These are phyloP conservation scores for Allantophomopsis lycopodina DNA, from an alignment of 2,329 filamentous ascomycete species.

Conservation along the genomic window DNA sequence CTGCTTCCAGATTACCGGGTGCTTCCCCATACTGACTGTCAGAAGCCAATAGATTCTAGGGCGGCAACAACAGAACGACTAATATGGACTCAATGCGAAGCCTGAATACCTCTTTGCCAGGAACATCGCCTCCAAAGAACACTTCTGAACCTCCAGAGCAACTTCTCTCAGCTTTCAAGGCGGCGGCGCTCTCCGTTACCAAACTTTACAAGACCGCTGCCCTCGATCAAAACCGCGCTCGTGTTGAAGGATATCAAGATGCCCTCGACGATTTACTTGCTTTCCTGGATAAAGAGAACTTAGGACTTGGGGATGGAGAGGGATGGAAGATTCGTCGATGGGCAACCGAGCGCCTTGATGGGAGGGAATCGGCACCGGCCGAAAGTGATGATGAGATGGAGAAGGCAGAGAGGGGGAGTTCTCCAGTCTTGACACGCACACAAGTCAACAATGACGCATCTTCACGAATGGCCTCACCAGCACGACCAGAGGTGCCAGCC, in stretches of 20 bases:
- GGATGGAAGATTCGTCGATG: slow-evolving; percentile 48
- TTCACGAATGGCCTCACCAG: slow-evolving; percentile 19
- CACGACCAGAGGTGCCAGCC: slow-evolving; percentile 23
- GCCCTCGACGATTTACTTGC: slow-evolving; percentile 80
- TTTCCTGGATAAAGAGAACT: slow-evolving; percentile 71
- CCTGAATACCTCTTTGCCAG: slow-evolving; percentile 45
- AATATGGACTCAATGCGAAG: slow-evolving; percentile 51
- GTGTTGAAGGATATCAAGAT: slow-evolving; percentile 80
- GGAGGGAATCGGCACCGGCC: slow-evolving; percentile 37
- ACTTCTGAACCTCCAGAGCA: slow-evolving; percentile 38
- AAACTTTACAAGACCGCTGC: slow-evolving; percentile 92
- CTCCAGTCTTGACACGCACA: slow-evolving; percentile 40
- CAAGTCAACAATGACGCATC: slow-evolving; percentile 25
- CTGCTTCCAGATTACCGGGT: no score
- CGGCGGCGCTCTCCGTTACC: slow-evolving; percentile 84
- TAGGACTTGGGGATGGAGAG: slow-evolving; percentile 70
- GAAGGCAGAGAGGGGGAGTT: slow-evolving; percentile 44
- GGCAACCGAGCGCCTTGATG: slow-evolving; percentile 57
- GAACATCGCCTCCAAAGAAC: slow-evolving; percentile 29
- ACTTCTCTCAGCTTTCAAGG: slow-evolving; percentile 80
- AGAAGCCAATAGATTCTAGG: no score
- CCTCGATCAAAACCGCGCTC: slow-evolving; percentile 59
- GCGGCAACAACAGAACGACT: no score
- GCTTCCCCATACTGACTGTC: no score
- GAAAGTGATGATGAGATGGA: slow-evolving; percentile 59